A percentile compares a stretch with the other conserved stretches of the same genome.
These are phyloP conservation scores for Monosporascus sp. DNA, from an alignment of 2,329 filamentous ascomycete genomes.

Conservation along the genomic window DNA sequence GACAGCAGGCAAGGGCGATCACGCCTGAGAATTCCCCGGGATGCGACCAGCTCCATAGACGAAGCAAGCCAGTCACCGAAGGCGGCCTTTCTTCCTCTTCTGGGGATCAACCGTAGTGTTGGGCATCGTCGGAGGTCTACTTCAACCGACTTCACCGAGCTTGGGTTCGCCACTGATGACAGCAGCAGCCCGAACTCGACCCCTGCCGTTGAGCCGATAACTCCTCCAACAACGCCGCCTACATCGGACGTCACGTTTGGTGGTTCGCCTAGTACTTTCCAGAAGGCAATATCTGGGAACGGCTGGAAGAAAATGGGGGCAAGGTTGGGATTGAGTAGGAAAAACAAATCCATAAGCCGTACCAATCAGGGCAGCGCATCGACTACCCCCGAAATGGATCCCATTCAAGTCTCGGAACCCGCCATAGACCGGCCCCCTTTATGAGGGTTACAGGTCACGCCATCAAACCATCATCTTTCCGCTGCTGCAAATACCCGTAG, in stretches of 20 bases:
- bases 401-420: slow-evolving; percentile 27
- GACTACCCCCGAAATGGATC: slow-evolving; percentile 23
- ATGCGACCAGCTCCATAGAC: slow-evolving; percentile 26
- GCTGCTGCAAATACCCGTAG: slow-evolving; percentile 20
- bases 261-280: slow-evolving; percentile 47
- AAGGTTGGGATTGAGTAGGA: slow-evolving; percentile 54
- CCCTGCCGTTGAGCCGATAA: slow-evolving; percentile 58
- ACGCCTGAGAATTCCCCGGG: slow-evolving; percentile 33
- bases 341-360: slow-evolving; percentile 41
- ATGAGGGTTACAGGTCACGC: slow-evolving; percentile 56
- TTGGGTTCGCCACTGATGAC: slow-evolving; percentile 58
- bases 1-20: slow-evolving; percentile 34
- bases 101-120: slow-evolving; percentile 31
- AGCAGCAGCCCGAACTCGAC: slow-evolving; percentile 57
- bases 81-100: slow-evolving; percentile 36
- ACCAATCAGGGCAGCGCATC: slow-evolving; percentile 39
- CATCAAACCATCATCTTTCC: slow-evolving; percentile 36
- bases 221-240: slow-evolving; percentile 69
- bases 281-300: slow-evolving; percentile 50
- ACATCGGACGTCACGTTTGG: slow-evolving; percentile 51
- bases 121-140: slow-evolving; percentile 39
- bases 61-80: slow-evolving; percentile 41
- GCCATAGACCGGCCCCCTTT: slow-evolving; percentile 33
- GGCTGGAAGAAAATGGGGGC: slow-evolving; percentile 62
- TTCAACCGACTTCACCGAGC: slow-evolving; percentile 41